Percentiles rank a stretch among this genome's conserved stretches.
phyloP scores from a whole-genome alignment of 768 basidiomycete genomes.

The Panellus pusillus region DNA sequence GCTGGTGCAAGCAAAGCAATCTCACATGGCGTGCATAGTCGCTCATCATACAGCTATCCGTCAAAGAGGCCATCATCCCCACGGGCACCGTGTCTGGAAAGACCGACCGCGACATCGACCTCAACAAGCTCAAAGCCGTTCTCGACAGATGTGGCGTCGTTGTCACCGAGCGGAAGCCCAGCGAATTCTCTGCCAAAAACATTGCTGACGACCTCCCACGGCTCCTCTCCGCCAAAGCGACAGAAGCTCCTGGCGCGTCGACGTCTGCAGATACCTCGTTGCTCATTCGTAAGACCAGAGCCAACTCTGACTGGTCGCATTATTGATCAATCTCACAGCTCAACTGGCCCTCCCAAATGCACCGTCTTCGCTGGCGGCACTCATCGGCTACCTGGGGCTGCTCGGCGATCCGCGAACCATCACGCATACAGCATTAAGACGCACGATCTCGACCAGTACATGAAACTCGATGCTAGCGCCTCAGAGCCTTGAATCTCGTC shows the following conservation, averaged over 20 bases:
- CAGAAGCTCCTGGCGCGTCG: conserved; percentile 31
- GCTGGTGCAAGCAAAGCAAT: background rate
- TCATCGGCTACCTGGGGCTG: conserved; percentile 81
- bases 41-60: conserved; percentile 90
- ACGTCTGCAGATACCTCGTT: conserved; percentile 51
- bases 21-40: conserved; percentile 52
- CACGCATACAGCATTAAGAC: conserved; percentile 78
- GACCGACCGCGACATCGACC: conserved; percentile 82
- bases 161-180: conserved; percentile 84
- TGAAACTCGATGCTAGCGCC: conserved; percentile 96
- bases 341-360: conserved; percentile 77
- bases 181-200: conserved; percentile 83
- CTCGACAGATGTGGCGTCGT: conserved; percentile 91
- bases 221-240: conserved; percentile 53
- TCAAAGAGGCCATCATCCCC: conserved; percentile 92
- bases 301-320: background rate
- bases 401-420: conserved; percentile 73
- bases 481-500: conserved; percentile 84
- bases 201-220: conserved; percentile 79
- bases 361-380: conserved; percentile 76
- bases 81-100: conserved; percentile 70
- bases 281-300: conserved; percentile 51
- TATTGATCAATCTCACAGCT: conserved; percentile 43
- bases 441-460: conserved; percentile 91
- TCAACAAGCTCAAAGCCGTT: conserved; percentile 82